Conservation (phyloP, 306 rosid genomes). For the Vachellia collinsii region DNA sequence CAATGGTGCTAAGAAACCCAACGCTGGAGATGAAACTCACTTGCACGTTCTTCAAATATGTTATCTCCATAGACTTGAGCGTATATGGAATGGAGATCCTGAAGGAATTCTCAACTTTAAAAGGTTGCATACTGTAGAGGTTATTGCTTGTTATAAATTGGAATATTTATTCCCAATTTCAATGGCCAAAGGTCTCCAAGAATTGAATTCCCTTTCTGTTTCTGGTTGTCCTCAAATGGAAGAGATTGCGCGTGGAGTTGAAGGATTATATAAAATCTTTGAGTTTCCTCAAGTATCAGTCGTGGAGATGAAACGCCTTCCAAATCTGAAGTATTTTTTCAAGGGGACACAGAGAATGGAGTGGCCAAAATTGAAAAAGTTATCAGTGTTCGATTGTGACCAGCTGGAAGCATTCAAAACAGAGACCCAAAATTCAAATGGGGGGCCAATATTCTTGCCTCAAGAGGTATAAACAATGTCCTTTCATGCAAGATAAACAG, state of each 20-base stretch:
- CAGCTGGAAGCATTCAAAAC: background rate
- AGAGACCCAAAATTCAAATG: background rate
- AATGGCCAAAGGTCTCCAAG: background rate
- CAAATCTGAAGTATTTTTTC: slow-evolving; percentile 1
- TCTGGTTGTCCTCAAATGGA: background rate
- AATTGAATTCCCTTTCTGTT: background rate
- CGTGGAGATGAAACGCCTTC: background rate
- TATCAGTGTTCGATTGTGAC: background rate
- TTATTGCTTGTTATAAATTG: background rate
- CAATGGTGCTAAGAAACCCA: background rate
- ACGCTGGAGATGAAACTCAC: background rate
- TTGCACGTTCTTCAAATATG: background rate
- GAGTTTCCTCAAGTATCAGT: background rate
- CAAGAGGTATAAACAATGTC: background rate
- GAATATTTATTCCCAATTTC: slow-evolving; percentile 27
- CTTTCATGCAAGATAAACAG: no score
- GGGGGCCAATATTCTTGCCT: background rate
- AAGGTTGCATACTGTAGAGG: background rate
- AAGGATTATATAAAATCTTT: background rate
- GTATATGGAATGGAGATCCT: slow-evolving; percentile 27
- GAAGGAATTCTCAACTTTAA: background rate
- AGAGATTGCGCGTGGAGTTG: background rate
- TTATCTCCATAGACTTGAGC: background rate
- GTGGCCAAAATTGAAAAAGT: background rate
- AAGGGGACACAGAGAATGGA: background rate